Evolutionary conservation across 257 asterid species (phyloP), one percentile per base, ranked within the genome.

Genomic region (Nicotiana otophora): DNA sequence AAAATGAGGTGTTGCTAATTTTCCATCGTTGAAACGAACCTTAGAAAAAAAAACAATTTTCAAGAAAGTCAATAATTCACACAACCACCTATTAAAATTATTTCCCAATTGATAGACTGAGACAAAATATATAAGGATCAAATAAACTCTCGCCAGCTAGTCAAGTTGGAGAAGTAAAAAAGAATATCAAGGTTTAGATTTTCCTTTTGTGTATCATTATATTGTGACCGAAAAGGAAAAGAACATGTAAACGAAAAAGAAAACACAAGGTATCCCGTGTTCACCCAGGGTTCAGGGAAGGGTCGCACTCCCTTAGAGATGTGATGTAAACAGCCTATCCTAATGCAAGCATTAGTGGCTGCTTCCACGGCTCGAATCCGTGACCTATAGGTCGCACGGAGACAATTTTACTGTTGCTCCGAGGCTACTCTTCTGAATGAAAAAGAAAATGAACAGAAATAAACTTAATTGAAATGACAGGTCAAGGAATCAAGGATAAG

Each of bases 1-100:
- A 46, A 88, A 89, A 39, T 81, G 78, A 15, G 96, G 89, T 1
- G 16, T 34, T 6, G 9, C 78, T 20, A 81, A 34, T 34, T 82
- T 4, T 78, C 68, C 86, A 80, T 86, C 68, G 28, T 90, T 92
- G 61, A 91, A 42, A 36, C 89, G 89, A 15, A 92, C 91, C 95
- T 92, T 78, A 2, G 5, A 9, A 16, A 15, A 20, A 54, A 31
- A 0, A 30, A 77, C n/a, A 63, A 51, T 31, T 17, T 39, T 7
- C 17, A 26, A 1, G 0, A 60, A 4, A 2, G 57, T 10, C n/a
- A n/a, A 33, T 39, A 39, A 39, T 51, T 17, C 57, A 51, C 14
- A 51, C 17, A 12, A 12, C 17, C 4, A 51, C 16, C 16, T 0
- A 51, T 51, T 11, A 10, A 10, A 51, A 51, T 51, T 11, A 51